Base-by-base conservation (phyloP, 129 eudicot species). In the Erigeron canadensis region DNA sequence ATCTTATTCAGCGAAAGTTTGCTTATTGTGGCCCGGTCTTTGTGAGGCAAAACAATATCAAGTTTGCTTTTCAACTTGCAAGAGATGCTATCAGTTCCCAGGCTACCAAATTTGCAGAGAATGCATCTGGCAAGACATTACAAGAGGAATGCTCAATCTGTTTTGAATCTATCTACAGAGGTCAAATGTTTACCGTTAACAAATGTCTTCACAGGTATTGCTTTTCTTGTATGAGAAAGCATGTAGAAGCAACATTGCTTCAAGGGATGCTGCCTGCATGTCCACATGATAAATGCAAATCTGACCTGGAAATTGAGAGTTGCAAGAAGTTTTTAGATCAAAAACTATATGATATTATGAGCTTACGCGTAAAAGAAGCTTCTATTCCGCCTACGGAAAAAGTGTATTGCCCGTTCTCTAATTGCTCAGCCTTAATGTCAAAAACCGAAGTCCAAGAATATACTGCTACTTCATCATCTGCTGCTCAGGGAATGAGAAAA, bases 361-460 rank as follows among this genome's bases (percentile, higher is more conserved):
- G 82, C 68, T 73, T 80, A 44, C 71, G 79, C 21, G 9, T 81
- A 22, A 84, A 70, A 80, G 96, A 89, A 84, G 86, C 87, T 41
- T 76, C 91, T 10, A 77, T 86, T 67, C 91, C 84, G 38, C 59
- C 59, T 2, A 15, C 81, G 0, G 84, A 86, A 46, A 89, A 73
- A 72, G 50, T 89, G 59, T 89, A 89, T 44, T 89, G 96, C 55
- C 91, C 96, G 17, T 73, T 81, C 64, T 75, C 89, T 8, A 76
- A 50, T 55, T 86, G 96, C 60, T 88, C 96, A 0, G 54, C 71
- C 28, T 71, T 88, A 59, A 83, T 88, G 86, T 83, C 89, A 0
- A 86, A 54, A 79, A 21, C 62, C 10, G 85, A 86, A 68, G 64
- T 81, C 22, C 75, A 59, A 71, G 39, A 67, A 18, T 60, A 37